These are phyloP conservation scores for Hygrocybe coccinea DNA, from an alignment of 768 basidiomycete species.

Conservation along the genomic window DNA sequence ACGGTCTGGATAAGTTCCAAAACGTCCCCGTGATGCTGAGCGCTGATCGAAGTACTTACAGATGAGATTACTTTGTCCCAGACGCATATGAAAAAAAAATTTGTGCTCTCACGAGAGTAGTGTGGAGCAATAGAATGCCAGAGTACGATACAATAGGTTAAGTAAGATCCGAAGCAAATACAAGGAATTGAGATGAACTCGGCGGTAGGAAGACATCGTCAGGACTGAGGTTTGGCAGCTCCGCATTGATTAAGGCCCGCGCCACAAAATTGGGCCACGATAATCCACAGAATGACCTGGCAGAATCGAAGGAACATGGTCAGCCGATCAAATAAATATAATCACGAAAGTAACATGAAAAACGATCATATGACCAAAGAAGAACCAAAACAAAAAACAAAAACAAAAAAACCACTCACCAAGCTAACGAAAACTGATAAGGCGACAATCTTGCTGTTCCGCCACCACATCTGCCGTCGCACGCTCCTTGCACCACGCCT, in stretches of 20 bases:
- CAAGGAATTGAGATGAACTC: slow-evolving; percentile 6
- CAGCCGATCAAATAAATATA: background rate
- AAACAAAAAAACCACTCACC: slow-evolving; percentile 37
- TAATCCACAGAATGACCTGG: slow-evolving; percentile 75
- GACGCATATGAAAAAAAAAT: background rate
- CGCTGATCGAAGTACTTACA: too few relatives aligned
- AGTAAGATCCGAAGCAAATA: background rate
- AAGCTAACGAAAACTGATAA: slow-evolving; percentile 68
- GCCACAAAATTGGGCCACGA: slow-evolving; percentile 89
- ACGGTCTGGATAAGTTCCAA: too few relatives aligned
- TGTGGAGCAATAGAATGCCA: background rate
- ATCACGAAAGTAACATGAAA: background rate
- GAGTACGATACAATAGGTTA: background rate
- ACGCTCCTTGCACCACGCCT: slow-evolving; percentile 81
- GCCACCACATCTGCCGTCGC: slow-evolving; percentile 87
- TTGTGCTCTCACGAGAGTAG: background rate
- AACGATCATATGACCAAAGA: background rate
- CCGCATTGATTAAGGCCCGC: slow-evolving; percentile 68
- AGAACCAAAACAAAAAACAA: background rate
- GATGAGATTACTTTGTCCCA: too few relatives aligned
- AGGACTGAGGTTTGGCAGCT: slow-evolving; percentile 11
- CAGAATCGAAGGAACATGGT: slow-evolving; percentile 1
- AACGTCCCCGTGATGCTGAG: too few relatives aligned
- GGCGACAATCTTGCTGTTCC: slow-evolving; percentile 63
- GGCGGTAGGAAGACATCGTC: background rate